Evolutionary conservation across 805 yeast species (phyloP).

Genomic region (Saturnispora diversa): DNA sequence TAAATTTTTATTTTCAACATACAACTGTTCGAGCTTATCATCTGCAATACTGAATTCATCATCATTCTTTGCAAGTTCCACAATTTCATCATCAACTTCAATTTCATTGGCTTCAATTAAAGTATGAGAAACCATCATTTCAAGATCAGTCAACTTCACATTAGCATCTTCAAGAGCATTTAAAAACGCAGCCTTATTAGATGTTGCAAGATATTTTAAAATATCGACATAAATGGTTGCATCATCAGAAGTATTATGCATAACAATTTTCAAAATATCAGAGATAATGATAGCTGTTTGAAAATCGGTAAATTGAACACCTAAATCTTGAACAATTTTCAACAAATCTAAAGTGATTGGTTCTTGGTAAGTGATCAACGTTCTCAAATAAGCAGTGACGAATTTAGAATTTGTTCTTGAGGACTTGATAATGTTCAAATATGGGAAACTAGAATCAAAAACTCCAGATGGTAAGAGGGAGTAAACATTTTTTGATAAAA

Average conservation of each 20-base stretch:
- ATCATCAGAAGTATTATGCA: constrained; percentile 10
- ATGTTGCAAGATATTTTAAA: constrained; percentile 31
- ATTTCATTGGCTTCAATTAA: constrained; percentile 25
- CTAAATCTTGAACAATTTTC: constrained; percentile 10
- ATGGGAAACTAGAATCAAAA: constrained; percentile 17
- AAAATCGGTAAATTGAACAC: constrained; percentile 14
- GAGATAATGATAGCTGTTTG: constrained; percentile 21
- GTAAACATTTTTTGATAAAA: constrained; percentile 21
- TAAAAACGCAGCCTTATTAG: constrained; percentile 34
- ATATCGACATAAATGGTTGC: constrained; percentile 27
- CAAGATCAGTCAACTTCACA: constrained; percentile 39
- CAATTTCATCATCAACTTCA: constrained; percentile 25
- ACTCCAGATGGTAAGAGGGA: constrained; percentile 20
- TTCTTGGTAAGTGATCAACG: constrained; percentile 17
- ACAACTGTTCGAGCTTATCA: constrained; percentile 18
- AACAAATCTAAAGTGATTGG: constrained; percentile 13
- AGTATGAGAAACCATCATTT: constrained; percentile 62
- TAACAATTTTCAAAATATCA: constrained; percentile 19
- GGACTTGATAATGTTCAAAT: constrained; percentile 17
- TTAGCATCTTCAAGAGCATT: constrained; percentile 31
- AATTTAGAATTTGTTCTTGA: constrained; percentile 21
- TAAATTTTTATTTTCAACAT: constrained; percentile 13
- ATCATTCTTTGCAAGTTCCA: constrained; percentile 22
- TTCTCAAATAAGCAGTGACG: constrained; percentile 24
- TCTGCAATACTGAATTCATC: constrained; percentile 14